Evolutionary conservation across 805 yeast genomes (phyloP).

Genomic region (Candida maris): DNA sequence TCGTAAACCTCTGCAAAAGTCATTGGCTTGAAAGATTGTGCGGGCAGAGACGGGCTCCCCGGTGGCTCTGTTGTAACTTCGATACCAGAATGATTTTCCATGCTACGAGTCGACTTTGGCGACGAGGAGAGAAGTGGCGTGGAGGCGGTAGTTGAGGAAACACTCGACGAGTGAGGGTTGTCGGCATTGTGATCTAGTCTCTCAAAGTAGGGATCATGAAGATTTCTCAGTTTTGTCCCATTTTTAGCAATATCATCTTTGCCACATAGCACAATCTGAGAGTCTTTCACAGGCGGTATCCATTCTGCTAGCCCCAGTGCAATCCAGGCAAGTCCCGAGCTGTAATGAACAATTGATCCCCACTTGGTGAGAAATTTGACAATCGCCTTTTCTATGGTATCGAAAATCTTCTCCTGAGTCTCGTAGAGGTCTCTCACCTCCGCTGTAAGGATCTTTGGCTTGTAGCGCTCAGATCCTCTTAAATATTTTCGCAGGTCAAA

Average conservation of each 20-base stretch:
- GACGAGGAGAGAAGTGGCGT: slow-evolving; percentile 24
- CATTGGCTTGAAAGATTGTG: slow-evolving; percentile 36
- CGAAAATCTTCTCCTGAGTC: slow-evolving; percentile 51
- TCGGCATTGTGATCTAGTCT: slow-evolving; percentile 21
- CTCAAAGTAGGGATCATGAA: slow-evolving; percentile 32
- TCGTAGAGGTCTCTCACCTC: slow-evolving; percentile 35
- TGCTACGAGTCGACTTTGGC: slow-evolving; percentile 25
- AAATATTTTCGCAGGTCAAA: slow-evolving; percentile 62
- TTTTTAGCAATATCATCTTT: slow-evolving; percentile 41
- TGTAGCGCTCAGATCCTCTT: slow-evolving; percentile 38
- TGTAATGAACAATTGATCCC: slow-evolving; percentile 75
- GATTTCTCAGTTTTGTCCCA: slow-evolving; percentile 34
- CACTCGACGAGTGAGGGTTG: slow-evolving; percentile 10
- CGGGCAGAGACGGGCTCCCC: background rate
- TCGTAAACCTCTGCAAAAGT: slow-evolving; percentile 69
- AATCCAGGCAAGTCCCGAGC: slow-evolving; percentile 81
- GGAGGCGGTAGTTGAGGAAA: slow-evolving; percentile 21
- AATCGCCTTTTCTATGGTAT: slow-evolving; percentile 56
- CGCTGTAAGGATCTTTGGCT: slow-evolving; percentile 27
- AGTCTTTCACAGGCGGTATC: slow-evolving; percentile 63
- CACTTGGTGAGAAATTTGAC: slow-evolving; percentile 66
- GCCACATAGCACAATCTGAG: slow-evolving; percentile 54
- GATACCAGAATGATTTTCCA: slow-evolving; percentile 18
- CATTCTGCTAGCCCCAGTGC: slow-evolving; percentile 87
- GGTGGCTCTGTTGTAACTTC: slow-evolving; percentile 8